Evolutionary conservation across 768 basidiomycete species (phyloP), one percentile per base, ranked within the genome.

Genomic region (Lactifluus echinatus): DNA sequence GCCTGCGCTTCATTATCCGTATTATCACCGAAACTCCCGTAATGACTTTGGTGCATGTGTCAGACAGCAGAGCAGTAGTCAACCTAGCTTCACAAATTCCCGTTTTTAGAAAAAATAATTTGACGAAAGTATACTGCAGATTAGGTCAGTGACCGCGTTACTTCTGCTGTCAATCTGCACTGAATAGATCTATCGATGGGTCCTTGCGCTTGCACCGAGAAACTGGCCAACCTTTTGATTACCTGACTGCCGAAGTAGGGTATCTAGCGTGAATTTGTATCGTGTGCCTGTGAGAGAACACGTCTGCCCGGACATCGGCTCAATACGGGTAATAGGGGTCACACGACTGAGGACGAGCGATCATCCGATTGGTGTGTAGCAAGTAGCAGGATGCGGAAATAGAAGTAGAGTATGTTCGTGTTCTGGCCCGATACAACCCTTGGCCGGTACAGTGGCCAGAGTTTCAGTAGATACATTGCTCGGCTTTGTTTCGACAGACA

Each of bases 341-440:
- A 59, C 57, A 49, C 53, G 53, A 59, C 39, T 19, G 21, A 34
- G 39, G 19, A 42, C 17, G 39, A 31, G 52, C 52, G 15, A 21
- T 59, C 28, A 6, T 8, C 40, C 52, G 36, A 54, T 49, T 47
- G 46, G 51, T 44, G 45, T 28, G 28, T n/a, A 21, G 19, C 37
- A 46, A 46, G 33, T 29, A 28, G 50, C 47, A 53, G 31, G 37
- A 43, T 46, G 33, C 46, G 40, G n/a, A n/a, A n/a, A n/a, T n/a
- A n/a, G n/a, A n/a, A n/a, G n/a, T n/a, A n/a, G n/a, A n/a, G n/a
- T n/a, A n/a, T n/a, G n/a, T n/a, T n/a, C n/a, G n/a, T n/a, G n/a
- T n/a, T n/a, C n/a, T n/a, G n/a, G 4, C 24, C 28, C 33, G 51
- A 36, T 48, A 37, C 33, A 26, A 17, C 19, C 6, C n/a, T n/a